Evolutionary conservation across 345 rosid species (phyloP).

Genomic region (Conringia planisiliqua): DNA sequence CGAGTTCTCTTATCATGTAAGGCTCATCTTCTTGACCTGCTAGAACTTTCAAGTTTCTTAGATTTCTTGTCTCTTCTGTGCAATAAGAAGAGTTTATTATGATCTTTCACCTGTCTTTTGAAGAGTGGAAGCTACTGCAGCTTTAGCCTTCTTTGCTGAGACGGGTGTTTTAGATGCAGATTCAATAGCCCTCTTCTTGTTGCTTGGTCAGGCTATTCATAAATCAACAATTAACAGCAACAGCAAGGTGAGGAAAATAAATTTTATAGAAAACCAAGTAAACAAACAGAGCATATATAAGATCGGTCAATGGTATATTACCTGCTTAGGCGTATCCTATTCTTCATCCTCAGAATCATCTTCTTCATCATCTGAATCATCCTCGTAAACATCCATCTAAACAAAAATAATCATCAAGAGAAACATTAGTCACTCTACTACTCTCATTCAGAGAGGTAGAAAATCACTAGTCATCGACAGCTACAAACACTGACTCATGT

Average conservation of each 20-base stretch:
- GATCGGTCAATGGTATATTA: background rate
- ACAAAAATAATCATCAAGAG: background rate
- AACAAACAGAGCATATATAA: background rate
- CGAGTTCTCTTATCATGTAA: too few relatives aligned
- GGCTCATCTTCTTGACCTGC: too few relatives aligned
- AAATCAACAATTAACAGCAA: background rate
- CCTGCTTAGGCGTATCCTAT: constrained; percentile 74
- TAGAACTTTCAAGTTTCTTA: too few relatives aligned
- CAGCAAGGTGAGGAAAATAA: background rate
- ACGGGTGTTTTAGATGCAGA: constrained; percentile 55
- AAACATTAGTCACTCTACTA: background rate
- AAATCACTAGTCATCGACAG: background rate
- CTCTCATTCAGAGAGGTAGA: too few relatives aligned
- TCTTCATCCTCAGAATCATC: constrained; percentile 40
- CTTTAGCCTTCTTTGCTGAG: constrained; percentile 59
- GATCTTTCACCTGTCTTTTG: constrained; percentile 49
- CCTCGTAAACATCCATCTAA: constrained; percentile 31
- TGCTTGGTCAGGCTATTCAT: constrained; percentile 22
- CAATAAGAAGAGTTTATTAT: too few relatives aligned
- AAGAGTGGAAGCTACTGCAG: constrained; percentile 38
- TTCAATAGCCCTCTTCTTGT: constrained; percentile 59
- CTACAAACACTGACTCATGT: constrained; percentile 17
- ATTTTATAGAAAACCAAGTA: background rate
- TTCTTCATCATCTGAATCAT: constrained; percentile 24
- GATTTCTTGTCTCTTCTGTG: too few relatives aligned